Conservation (phyloP, 2,329 filamentous ascomycete genomes). For the Xylaria sp. region DNA sequence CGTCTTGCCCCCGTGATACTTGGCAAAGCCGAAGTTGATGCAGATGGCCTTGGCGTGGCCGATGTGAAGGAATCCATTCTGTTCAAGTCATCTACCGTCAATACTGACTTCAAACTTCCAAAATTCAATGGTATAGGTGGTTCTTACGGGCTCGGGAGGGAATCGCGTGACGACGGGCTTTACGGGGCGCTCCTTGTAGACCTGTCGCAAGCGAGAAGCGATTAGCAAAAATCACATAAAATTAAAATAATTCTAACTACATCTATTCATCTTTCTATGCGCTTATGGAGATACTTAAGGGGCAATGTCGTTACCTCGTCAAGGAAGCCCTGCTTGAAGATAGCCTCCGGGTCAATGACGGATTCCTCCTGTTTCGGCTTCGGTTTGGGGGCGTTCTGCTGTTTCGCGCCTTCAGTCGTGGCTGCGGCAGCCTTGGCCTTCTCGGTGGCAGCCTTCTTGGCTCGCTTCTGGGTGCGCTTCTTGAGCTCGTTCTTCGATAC, state of each 20-base stretch:
- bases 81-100: not conserved
- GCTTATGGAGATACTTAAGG: not conserved
- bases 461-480: conserved; percentile 54
- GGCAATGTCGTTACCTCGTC: conserved; percentile 46
- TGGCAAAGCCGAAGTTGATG: conserved; percentile 93
- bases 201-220: conserved; percentile 5
- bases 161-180: conserved; percentile 65
- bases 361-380: conserved; percentile 46
- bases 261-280: no score
- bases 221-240: not conserved
- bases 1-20: conserved; percentile 71
- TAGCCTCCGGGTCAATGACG: conserved; percentile 53
- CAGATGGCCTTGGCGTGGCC: conserved; percentile 94
- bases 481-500: conserved; percentile 60
- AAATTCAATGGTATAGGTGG: no score
- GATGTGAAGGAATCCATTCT: conserved; percentile 86
- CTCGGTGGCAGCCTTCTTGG: conserved; percentile 50
- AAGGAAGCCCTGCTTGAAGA: conserved; percentile 78
- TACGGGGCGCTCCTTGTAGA: conserved; percentile 59
- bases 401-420: conserved; percentile 17
- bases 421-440: conserved; percentile 40
- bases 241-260: no score
- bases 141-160: conserved; percentile 63
- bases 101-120: not conserved
- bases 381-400: conserved; percentile 28